Conservation (phyloP, 163 green algal species). For the Volvox carteri region DNA sequence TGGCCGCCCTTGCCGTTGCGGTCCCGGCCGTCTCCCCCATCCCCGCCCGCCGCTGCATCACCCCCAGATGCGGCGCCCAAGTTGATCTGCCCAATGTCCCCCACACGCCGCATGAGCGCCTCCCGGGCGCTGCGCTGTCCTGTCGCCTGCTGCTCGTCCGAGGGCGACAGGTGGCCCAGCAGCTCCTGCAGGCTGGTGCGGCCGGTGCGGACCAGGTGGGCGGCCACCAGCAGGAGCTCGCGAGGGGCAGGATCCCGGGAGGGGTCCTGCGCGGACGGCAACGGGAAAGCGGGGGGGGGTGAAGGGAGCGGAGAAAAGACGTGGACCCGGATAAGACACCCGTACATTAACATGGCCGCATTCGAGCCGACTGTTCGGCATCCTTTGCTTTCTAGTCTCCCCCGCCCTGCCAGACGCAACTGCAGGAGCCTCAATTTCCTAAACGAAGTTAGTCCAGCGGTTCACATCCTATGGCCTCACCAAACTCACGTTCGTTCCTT, state of each 20-base stretch:
- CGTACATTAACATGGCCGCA: too few species aligned
- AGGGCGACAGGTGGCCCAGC: constrained; percentile 73
- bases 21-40: neutral
- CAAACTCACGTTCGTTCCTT: too few species aligned
- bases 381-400: too few species aligned
- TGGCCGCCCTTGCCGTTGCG: neutral
- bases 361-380: too few species aligned
- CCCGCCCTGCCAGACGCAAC: too few species aligned
- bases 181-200: constrained; percentile 73
- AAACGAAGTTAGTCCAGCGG: too few species aligned
- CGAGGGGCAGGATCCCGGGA: constrained; percentile 26
- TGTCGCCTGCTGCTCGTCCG: constrained; percentile 63
- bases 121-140: constrained; percentile 38
- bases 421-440: too few species aligned
- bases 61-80: neutral
- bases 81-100: constrained; percentile 60
- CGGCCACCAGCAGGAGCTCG: constrained; percentile 57
- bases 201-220: constrained; percentile 56
- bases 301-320: too few species aligned
- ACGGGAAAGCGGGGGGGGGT: too few species aligned
- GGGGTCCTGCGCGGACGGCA: constrained; percentile 16
- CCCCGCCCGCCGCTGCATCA: neutral
- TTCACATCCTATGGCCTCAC: too few species aligned
- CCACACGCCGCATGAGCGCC: constrained; percentile 54
- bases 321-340: too few species aligned